Conservation (phyloP, 169 alveolate genomes). For the Eimeria falciformis region DNA sequence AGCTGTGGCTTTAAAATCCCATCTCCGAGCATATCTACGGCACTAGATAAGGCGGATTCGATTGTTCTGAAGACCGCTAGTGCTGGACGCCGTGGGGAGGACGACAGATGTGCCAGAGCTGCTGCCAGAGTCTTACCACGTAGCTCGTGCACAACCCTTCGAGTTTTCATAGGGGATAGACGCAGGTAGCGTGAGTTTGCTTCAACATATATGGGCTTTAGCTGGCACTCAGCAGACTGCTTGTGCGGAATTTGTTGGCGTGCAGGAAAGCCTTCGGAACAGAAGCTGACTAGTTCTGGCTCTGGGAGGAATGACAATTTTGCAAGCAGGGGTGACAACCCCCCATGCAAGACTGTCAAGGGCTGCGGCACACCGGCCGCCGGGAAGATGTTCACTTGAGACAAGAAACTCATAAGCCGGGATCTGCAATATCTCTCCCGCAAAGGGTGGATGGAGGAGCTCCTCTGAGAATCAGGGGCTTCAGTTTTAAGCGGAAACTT, state of each 20-base stretch:
- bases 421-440: not conserved
- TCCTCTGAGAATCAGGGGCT: too few relatives aligned
- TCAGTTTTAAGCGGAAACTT: too few relatives aligned
- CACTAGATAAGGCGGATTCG: constrained; percentile 76
- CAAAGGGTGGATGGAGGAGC: not conserved
- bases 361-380: not conserved
- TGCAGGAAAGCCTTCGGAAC: not conserved
- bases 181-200: constrained; percentile 61
- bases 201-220: not conserved
- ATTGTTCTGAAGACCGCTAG: constrained; percentile 45
- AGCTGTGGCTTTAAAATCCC: constrained; percentile 9
- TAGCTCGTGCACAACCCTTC: constrained; percentile 69
- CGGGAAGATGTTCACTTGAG: not conserved
- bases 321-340: not conserved
- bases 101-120: constrained; percentile 76
- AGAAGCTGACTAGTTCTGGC: constrained; percentile 1
- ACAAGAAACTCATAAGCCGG: too few relatives aligned
- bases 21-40: constrained; percentile 1
- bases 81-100: constrained; percentile 79
- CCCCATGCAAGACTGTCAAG: not conserved
- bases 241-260: not conserved
- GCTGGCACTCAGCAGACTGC: not conserved
- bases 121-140: constrained; percentile 51
- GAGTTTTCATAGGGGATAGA: constrained; percentile 74
- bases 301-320: constrained; percentile 17